These are phyloP conservation scores for Rutstroemia sp. DNA, from an alignment of 2,329 filamentous ascomycete species.

Conservation along the genomic window DNA sequence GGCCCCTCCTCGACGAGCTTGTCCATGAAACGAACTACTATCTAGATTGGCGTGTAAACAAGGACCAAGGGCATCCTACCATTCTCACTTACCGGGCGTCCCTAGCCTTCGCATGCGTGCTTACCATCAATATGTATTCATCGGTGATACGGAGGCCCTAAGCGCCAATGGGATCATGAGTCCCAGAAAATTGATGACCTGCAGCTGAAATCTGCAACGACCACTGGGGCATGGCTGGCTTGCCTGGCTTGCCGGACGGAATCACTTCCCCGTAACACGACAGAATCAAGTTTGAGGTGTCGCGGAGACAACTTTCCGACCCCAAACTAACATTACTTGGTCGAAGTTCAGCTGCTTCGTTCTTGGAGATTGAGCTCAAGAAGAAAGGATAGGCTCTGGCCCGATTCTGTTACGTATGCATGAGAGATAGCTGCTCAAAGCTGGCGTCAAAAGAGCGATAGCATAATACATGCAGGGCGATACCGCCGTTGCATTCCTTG, in stretches of 20 bases:
- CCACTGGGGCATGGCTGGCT: background rate
- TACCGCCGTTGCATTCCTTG: conserved; percentile 6
- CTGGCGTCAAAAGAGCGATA: background rate
- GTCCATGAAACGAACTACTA: conserved; percentile 4
- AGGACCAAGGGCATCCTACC: background rate
- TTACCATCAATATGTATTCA: background rate
- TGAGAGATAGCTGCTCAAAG: conserved; percentile 1
- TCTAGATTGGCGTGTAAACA: background rate
- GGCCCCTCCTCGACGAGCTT: background rate
- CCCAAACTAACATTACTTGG: background rate
- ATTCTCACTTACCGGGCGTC: background rate
- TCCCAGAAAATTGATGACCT: conserved; percentile 9
- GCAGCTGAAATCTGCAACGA: conserved; percentile 10
- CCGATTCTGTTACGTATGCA: conserved; percentile 2
- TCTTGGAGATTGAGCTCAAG: background rate
- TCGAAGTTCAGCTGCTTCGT: conserved; percentile 1
- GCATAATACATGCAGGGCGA: conserved; percentile 4
- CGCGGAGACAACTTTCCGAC: background rate
- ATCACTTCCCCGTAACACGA: conserved; percentile 10
- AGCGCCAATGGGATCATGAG: conserved; percentile 8
- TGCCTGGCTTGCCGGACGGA: conserved; percentile 2
- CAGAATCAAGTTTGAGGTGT: conserved; percentile 8
- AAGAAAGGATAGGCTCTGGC: background rate
- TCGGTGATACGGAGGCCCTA: conserved; percentile 1
- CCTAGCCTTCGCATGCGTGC: conserved; percentile 7